A percentile compares a stretch with the other conserved stretches of the same genome.
Evolutionary conservation across 2,329 filamentous ascomycete genomes (phyloP).

Genomic region (Sodiomyces alkalinus): DNA sequence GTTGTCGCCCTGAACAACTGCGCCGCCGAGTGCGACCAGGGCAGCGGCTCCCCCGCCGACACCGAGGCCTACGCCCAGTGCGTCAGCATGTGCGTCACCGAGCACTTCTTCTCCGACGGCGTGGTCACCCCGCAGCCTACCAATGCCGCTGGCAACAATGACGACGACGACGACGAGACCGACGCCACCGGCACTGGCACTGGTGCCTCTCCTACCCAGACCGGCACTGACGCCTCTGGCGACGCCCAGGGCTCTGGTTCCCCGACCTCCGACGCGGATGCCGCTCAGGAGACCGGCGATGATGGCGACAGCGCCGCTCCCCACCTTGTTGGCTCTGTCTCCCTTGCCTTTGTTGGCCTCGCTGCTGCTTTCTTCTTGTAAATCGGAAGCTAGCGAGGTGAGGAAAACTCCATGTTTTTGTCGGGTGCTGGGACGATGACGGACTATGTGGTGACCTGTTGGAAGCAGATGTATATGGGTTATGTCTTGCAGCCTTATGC

Average conservation of each 20-base stretch:
- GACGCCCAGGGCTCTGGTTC: constrained; percentile 5
- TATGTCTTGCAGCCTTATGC: too few species aligned
- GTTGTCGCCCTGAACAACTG: constrained; percentile 45
- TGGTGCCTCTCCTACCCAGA: constrained; percentile 6
- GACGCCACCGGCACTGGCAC: constrained; percentile 30
- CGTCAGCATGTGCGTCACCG: constrained; percentile 32
- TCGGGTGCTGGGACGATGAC: neutral
- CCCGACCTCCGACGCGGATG: constrained; percentile 12
- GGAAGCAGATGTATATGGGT: too few species aligned
- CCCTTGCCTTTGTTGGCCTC: constrained; percentile 28
- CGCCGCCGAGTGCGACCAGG: constrained; percentile 45
- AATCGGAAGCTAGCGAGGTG: constrained; percentile 8
- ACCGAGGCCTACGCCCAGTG: constrained; percentile 33
- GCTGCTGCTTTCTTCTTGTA: constrained; percentile 35
- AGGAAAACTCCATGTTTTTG: constrained; percentile 2
- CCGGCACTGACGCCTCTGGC: neutral
- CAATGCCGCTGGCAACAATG: constrained; percentile 10
- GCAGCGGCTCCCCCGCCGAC: constrained; percentile 35
- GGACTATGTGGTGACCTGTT: too few species aligned
- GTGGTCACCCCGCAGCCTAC: constrained; percentile 8
- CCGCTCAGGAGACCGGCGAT: constrained; percentile 9
- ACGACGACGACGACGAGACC: constrained; percentile 15
- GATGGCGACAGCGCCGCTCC: constrained; percentile 18
- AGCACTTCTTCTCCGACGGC: constrained; percentile 24
- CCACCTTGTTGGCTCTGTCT: constrained; percentile 22